phyloP scores from a whole-genome alignment of 106 monocot species.

The Agapanthus africanus region DNA sequence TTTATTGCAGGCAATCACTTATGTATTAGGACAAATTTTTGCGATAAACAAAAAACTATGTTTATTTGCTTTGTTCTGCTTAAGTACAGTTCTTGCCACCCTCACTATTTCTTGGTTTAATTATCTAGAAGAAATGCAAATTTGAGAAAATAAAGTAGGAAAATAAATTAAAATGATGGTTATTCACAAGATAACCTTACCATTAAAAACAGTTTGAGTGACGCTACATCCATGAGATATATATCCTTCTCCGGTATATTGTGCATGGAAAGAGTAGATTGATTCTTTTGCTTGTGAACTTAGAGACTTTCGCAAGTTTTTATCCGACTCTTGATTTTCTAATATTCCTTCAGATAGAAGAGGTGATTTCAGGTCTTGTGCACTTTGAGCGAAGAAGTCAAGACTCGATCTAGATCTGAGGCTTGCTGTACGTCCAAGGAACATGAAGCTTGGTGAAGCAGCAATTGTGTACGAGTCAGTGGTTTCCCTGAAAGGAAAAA shows the following conservation, averaged over 20 bases:
- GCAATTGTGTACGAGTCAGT: slow-evolving; percentile 68
- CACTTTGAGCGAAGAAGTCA: slow-evolving; percentile 35
- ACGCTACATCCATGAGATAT: slow-evolving; percentile 53
- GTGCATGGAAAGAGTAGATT: slow-evolving; percentile 37
- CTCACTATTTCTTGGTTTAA: neutral
- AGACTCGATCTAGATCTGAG: slow-evolving; percentile 26
- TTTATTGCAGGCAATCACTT: neutral
- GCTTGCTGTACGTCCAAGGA: slow-evolving; percentile 34
- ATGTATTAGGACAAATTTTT: neutral
- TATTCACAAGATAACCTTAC: slow-evolving; percentile 22
- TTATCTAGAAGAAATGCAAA: neutral
- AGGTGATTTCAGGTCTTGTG: slow-evolving; percentile 31
- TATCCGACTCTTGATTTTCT: slow-evolving; percentile 24
- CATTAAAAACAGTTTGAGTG: slow-evolving; percentile 84
- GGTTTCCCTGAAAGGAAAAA: slow-evolving; percentile 52
- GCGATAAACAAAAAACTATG: too few species aligned
- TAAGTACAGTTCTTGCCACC: neutral
- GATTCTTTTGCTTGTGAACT: slow-evolving; percentile 8
- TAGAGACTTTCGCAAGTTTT: slow-evolving; percentile 15
- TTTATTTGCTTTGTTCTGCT: too few species aligned
- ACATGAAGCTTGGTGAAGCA: slow-evolving; percentile 75
- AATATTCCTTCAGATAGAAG: slow-evolving; percentile 26
- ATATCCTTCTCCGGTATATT: slow-evolving; percentile 34
- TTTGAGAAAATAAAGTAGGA: neutral
- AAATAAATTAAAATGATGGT: neutral